These are phyloP conservation scores for Colletotrichum camelliae DNA, from an alignment of 2,329 filamentous ascomycete genomes.

Conservation along the genomic window DNA sequence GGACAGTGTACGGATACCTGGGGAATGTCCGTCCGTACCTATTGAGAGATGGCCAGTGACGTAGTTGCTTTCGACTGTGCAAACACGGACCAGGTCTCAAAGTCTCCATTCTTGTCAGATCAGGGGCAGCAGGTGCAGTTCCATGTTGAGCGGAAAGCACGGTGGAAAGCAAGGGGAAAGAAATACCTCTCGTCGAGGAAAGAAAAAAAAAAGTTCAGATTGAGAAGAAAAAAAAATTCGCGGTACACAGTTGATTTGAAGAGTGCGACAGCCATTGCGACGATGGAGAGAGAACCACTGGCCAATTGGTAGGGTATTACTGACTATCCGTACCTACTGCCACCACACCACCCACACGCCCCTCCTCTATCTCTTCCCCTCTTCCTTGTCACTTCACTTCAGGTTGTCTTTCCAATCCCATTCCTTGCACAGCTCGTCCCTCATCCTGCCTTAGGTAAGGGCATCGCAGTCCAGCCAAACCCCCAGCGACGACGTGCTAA, in stretches of 20 bases:
- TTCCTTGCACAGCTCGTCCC: not conserved
- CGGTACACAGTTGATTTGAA: not conserved
- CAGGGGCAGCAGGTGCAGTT: not conserved
- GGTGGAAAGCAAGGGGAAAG: not conserved
- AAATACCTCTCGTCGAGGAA: not conserved
- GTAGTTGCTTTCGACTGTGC: not conserved
- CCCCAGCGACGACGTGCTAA: not conserved
- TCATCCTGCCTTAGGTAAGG: not conserved
- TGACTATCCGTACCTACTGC: not conserved
- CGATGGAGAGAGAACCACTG: constrained; percentile 4
- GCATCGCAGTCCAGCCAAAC: not conserved
- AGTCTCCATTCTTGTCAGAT: not conserved
- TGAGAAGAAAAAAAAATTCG: not conserved
- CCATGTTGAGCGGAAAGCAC: not conserved
- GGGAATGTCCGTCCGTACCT: constrained; percentile 7
- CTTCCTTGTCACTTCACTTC: not conserved
- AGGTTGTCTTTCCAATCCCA: not conserved
- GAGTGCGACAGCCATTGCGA: constrained; percentile 6
- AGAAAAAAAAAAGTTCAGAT: not conserved
- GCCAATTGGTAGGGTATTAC: not conserved
- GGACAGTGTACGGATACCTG: constrained; percentile 10
- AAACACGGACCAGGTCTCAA: not conserved
- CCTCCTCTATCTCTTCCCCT: not conserved
- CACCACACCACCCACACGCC: not conserved
- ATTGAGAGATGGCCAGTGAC: not conserved